Base-by-base conservation (phyloP, 208 protist genomes). In the Trypanosoma cruzi region DNA sequence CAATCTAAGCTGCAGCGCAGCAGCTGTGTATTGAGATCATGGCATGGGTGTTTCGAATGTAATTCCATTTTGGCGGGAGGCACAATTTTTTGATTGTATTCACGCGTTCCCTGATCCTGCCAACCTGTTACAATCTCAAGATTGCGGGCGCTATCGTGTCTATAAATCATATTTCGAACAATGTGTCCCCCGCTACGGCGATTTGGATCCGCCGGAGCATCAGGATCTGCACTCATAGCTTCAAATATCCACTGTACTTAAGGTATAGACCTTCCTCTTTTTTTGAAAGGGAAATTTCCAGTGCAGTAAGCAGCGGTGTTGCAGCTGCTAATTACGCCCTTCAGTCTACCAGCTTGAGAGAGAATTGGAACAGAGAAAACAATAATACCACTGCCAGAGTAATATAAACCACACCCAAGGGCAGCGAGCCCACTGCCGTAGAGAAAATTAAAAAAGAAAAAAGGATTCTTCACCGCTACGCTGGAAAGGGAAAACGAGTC, bases 81-180 rank as follows among this genome's bases (percentile, higher is more conserved):
- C 28, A 90, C 88, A 13, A 80, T 73, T 46, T 85, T 75, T 62
- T 93, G 88, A 42, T 93, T 80, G 68, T 84, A 89, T 68, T 91
- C 78, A 54, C 88, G 82, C 58, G 67, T 75, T 1, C 81, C 88
- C 52, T 87, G 79, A 62, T 90, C 85, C 28, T 80, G 77, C 85
- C 88, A 91, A n/a, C 85, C 85, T 1, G 85, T 85, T 6, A 93
- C 50, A 53, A 93, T 86, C 62, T 90, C 82, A 11, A 93, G 71
- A 50, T 85, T 81, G 42, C 83, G 63, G 26, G 36, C 52, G 44
- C 66, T 73, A 56, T 88, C 81, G 59, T 90, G 84, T 28, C 68
- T 52, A 62, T 91, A 93, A 54, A 93, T 93, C 81, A 93, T 88
- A 71, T 93, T 93, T n/a, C 79, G 77, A 57, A 93, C 76, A 56